A percentile compares a stretch with the other conserved stretches of the same genome.
Conservation (phyloP, 2,329 filamentous ascomycete genomes). For the Aspergillus sp. region DNA sequence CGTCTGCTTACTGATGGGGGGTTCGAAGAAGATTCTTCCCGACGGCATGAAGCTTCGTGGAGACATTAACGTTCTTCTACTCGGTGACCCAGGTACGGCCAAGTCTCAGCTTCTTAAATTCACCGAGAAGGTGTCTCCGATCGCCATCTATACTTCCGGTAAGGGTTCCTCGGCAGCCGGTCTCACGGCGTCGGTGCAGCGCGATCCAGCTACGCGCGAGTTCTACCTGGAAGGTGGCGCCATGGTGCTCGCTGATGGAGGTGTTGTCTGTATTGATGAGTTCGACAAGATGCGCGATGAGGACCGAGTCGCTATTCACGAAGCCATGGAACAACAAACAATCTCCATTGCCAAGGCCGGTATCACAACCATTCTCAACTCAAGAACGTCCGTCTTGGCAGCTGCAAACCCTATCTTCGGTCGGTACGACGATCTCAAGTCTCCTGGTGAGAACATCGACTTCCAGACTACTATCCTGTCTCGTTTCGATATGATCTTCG, state of each 20-base stretch:
- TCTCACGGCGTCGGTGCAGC: conserved; percentile 95
- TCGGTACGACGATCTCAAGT: conserved; percentile 97
- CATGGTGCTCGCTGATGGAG: conserved; percentile 96
- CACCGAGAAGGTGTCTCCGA: conserved; percentile 92
- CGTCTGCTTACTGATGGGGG: conserved; percentile 87
- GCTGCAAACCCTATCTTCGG: conserved; percentile 98
- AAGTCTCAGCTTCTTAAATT: conserved; percentile 98
- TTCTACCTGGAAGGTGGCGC: conserved; percentile 98
- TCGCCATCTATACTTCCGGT: conserved; percentile 97
- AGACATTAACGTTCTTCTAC: conserved; percentile 95
- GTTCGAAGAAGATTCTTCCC: conserved; percentile 95
- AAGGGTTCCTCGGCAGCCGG: conserved; percentile 97
- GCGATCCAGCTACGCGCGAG: conserved; percentile 87
- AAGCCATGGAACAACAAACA: conserved; percentile 99
- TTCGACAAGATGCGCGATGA: conserved; percentile 99
- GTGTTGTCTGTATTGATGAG: conserved; percentile 97
- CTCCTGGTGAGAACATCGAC: conserved; percentile 97
- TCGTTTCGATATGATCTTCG: conserved; percentile 99
- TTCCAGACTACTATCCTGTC: conserved; percentile 98
- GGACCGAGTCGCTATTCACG: conserved; percentile 95
- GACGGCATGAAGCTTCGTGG: conserved; percentile 98
- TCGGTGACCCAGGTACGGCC: conserved; percentile 96
- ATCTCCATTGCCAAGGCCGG: conserved; percentile 99
- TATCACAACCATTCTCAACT: conserved; percentile 97
- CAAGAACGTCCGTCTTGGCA: conserved; percentile 89